Evolutionary conservation across 108 stramenopile genomes (phyloP), one percentile per base, ranked within the genome.

Genomic region (Skeletonema tropicum): DNA sequence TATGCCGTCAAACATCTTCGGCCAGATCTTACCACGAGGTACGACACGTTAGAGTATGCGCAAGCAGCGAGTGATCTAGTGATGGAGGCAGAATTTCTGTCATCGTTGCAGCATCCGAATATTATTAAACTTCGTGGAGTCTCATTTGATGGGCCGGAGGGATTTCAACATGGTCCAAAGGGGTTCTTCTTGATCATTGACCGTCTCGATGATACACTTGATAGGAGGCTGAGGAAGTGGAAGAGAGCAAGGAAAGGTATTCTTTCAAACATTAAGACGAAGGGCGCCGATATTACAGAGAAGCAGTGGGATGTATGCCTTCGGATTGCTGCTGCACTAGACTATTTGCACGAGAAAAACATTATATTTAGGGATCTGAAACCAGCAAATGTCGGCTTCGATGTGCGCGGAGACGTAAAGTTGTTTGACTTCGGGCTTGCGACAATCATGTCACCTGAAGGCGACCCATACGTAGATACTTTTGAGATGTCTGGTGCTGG

Each of bases 341-440:
- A 42, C 63, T 71, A 71, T 66, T 66, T 71, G 30, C 70, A 71
- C 21, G 64, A 71, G 35, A 71, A 66, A 25, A 66, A 64, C 23
- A 71, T 71, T 52, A 71, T 74, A 14, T 74, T 74, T 29, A 48
- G 73, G 10, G 73, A 74, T 25, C 57, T 74, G 0, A 74, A 74
- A 35, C 73, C 73, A n/a, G 73, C 60, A 19, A 71, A 71, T 60
- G n/a, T 71, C 17, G 70, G 70, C 0, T 60, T 71, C 11, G 70
- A 71, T n/a, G 70, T 62, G 9, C 26, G 61, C 9, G 85, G 85
- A 38, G 55, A 68, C 21, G 36, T 84, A 17, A 80, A 80, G 60
- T 48, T 91, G 35, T 91, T 87, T 67, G 85, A 91, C 65, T 91
- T 91, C 68, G 84, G 87, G 3, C 70, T 87, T 2, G 87, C 90